These are phyloP conservation scores for Malus fusca DNA, from an alignment of 306 rosid species.

Conservation along the genomic window DNA sequence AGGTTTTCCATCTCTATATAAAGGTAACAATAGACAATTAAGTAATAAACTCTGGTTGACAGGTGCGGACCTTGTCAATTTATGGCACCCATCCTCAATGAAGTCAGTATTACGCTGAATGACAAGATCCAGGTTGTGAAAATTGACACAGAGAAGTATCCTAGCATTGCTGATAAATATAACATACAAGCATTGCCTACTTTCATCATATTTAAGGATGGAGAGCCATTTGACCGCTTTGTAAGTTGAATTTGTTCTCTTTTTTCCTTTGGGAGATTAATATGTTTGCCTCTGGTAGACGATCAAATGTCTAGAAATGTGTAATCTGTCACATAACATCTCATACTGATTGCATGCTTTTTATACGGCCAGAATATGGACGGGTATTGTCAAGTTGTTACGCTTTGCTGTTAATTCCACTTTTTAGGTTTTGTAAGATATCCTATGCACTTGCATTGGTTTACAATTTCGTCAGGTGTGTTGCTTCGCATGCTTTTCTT, in stretches of 20 bases:
- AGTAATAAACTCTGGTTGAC: slow-evolving; percentile 22
- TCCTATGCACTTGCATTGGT: not conserved
- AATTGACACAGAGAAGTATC: slow-evolving; percentile 93
- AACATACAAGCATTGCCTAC: slow-evolving; percentile 85
- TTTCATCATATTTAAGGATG: slow-evolving; percentile 83
- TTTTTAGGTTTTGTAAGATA: not conserved
- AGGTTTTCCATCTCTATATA: not conserved
- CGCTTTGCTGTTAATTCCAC: not conserved
- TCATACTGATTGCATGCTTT: not conserved
- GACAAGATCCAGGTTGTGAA: slow-evolving; percentile 72
- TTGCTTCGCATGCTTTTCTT: not conserved
- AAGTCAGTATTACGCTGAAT: slow-evolving; percentile 52
- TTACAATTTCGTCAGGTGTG: not conserved
- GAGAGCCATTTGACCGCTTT: slow-evolving; percentile 66
- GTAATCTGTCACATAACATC: not conserved
- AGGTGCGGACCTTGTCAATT: slow-evolving; percentile 99
- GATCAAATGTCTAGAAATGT: not conserved
- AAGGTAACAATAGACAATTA: not conserved
- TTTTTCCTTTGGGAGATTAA: not conserved
- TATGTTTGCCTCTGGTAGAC: not conserved
- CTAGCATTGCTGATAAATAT: slow-evolving; percentile 71
- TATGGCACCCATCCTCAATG: slow-evolving; percentile 82
- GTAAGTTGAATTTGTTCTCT: slow-evolving; percentile 41
- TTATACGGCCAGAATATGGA: not conserved
- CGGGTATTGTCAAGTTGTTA: not conserved